A percentile compares a stretch with the other conserved stretches of the same genome.
Conservation (phyloP, 164 flowering plant species). For the Protea cynaroides region DNA sequence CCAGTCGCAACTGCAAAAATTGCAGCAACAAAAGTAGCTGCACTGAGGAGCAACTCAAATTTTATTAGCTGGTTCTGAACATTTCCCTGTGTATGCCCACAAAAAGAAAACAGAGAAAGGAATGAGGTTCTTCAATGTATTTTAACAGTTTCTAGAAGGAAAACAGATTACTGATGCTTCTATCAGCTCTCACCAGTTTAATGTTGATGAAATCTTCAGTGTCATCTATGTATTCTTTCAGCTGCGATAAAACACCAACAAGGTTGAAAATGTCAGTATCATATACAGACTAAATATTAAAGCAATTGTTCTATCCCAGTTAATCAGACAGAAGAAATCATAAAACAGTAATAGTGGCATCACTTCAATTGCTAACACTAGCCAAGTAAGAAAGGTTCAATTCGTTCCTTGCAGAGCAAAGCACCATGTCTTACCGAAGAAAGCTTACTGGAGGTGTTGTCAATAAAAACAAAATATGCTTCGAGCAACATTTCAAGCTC, state of each 20-base stretch:
- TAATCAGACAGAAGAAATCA: neutral
- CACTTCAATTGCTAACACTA: neutral
- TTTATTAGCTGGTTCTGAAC: constrained; percentile 92
- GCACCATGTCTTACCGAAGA: constrained; percentile 49
- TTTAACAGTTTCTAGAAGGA: neutral
- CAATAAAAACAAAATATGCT: constrained; percentile 87
- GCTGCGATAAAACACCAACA: constrained; percentile 41
- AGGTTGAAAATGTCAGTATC: constrained; percentile 2
- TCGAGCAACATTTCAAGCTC: constrained; percentile 98
- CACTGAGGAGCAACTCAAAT: constrained; percentile 83
- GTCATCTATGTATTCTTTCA: constrained; percentile 87
- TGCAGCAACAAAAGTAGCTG: constrained; percentile 82
- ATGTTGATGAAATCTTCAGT: constrained; percentile 93
- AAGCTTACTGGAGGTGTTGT: constrained; percentile 71
- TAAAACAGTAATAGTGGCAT: neutral
- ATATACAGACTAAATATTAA: neutral
- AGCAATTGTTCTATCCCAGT: neutral
- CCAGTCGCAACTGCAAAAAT: constrained; percentile 83
- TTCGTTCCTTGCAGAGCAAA: neutral
- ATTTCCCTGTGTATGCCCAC: constrained; percentile 56
- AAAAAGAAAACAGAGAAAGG: neutral
- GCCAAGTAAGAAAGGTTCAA: neutral
- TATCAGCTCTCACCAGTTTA: constrained; percentile 55
- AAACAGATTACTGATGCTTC: neutral
- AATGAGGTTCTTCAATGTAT: neutral